Percentiles rank a stretch among this genome's conserved stretches.
Conservation (phyloP, 805 yeast genomes). For the Hanseniaspora nectarophila region DNA sequence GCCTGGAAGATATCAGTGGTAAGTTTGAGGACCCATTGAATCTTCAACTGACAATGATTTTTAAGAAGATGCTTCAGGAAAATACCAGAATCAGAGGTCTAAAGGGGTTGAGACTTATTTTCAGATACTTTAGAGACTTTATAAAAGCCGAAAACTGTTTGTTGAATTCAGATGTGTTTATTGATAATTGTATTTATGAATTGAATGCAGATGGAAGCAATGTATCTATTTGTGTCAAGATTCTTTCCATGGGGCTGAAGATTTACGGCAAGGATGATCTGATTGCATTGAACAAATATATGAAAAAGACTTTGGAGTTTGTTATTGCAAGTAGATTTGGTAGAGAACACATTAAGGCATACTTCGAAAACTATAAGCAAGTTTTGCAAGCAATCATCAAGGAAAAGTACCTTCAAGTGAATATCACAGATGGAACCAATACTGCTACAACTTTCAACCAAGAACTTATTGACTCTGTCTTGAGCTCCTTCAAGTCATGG, state of each 20-base stretch:
- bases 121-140: conserved; percentile 10
- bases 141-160: conserved; percentile 5
- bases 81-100: conserved; percentile 7
- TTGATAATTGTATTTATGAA: conserved; percentile 10
- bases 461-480: neutral
- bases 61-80: conserved; percentile 13
- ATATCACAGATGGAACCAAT: neutral
- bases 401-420: neutral
- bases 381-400: neutral
- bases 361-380: conserved; percentile 7
- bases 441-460: neutral
- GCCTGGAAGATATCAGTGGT: neutral
- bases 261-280: conserved; percentile 5
- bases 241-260: conserved; percentile 2
- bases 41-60: conserved; percentile 4
- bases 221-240: conserved; percentile 9
- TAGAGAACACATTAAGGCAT: conserved; percentile 10
- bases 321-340: neutral
- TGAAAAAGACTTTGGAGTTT: conserved; percentile 1
- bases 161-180: conserved; percentile 2
- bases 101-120: conserved; percentile 8
- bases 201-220: conserved; percentile 1
- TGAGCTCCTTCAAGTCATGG: conserved; percentile 2
- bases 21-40: conserved; percentile 3
- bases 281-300: neutral